These are phyloP conservation scores for Penicillium aurantiogriseum DNA, from an alignment of 2,329 filamentous ascomycete species.

Conservation along the genomic window DNA sequence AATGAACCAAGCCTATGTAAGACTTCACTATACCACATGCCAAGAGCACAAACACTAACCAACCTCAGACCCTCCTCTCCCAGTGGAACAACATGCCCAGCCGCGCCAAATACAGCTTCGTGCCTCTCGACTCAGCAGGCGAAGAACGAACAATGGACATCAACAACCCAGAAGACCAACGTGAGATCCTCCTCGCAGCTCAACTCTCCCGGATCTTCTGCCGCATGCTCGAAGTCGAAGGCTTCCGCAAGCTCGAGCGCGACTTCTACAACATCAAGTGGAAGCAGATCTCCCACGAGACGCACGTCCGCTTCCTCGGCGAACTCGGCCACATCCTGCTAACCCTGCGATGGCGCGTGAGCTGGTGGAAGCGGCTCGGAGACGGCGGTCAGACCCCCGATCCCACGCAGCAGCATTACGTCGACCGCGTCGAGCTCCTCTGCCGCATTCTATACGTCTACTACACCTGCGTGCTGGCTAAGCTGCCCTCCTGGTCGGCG, in stretches of 20 bases:
- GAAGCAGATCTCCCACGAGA: constrained; percentile 45
- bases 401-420: constrained; percentile 40
- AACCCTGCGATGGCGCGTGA: constrained; percentile 46
- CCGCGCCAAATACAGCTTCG: constrained; percentile 45
- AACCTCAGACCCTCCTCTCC: constrained; percentile 41
- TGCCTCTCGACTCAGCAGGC: constrained; percentile 30
- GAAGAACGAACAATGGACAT: constrained; percentile 43
- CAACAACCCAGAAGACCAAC: constrained; percentile 35
- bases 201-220: constrained; percentile 48
- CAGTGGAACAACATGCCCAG: constrained; percentile 50
- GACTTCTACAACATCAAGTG: constrained; percentile 48
- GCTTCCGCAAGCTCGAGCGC: constrained; percentile 45
- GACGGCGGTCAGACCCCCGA: constrained; percentile 38
- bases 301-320: constrained; percentile 40
- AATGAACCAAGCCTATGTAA: constrained; percentile 42
- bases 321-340: constrained; percentile 44
- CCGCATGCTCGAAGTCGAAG: constrained; percentile 49
- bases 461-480: constrained; percentile 45
- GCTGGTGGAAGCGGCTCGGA: constrained; percentile 47
- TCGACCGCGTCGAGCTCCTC: constrained; percentile 41
- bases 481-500: constrained; percentile 41
- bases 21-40: constrained; percentile 14
- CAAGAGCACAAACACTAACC: background rate
- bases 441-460: constrained; percentile 49
- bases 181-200: constrained; percentile 44